phyloP scores from a whole-genome alignment of 78 protist species.

The slime mould (Dictyostelium discoideum) region dicty_2.7 NC_007089.4:2468001-2468500 shows the following conservation, averaged over 20 bases:
- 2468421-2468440: conserved; percentile 78
- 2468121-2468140: conserved; percentile 88
- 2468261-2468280: conserved; percentile 77
- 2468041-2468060: not conserved
- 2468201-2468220: conserved; percentile 85
- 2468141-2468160: conserved; percentile 87
- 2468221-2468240: conserved; percentile 79
- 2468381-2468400: not conserved
- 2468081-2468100: conserved; percentile 86
- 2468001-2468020: not conserved
- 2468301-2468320: conserved; percentile 96
- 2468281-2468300: conserved; percentile 90
- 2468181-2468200: conserved; percentile 95
- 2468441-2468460: conserved; percentile 96
- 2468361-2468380: not conserved
- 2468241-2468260: conserved; percentile 95
- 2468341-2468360: not conserved
- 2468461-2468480: conserved; percentile 93
- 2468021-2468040: not conserved
- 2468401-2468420: conserved; percentile 85
- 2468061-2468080: conserved; percentile 90
- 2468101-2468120: conserved; percentile 90
- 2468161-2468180: conserved; percentile 75
- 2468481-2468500: conserved; percentile 95
- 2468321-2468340: conserved; percentile 89